Evolutionary conservation across 805 yeast genomes (phyloP), one percentile per base, ranked within the genome.

Genomic region (Komagataella pseudopastoris): DNA sequence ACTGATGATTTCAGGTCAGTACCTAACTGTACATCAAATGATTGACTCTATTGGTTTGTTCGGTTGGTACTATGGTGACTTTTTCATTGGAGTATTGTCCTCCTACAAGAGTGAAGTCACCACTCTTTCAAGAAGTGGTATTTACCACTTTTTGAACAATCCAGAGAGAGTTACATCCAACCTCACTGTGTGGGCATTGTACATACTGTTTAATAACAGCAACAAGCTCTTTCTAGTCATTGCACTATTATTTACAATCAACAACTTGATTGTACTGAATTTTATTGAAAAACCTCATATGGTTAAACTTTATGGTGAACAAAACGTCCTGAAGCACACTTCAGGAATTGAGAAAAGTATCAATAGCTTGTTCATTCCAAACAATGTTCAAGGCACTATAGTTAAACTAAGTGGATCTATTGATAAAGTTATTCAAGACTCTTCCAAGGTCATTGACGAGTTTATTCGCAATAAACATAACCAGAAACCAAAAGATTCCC

Each of bases 61-160:
- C 64, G 93, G 95, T n/a, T 86, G 93, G 93, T 86, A 85, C 59
- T 86, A 83, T 63, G 95, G 95, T 52, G 95, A 86, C 63, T 86
- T 86, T 65, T 86, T 85, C 65, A 68, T 84, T 53, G 69, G 75
- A 17, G 67, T 73, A 18, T 70, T 70, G 22, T 71, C 70, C 52
- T 66, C 76, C 6, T 71, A 71, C 56, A 22, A 50, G 2, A 52
- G 51, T 22, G 55, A 50, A 48, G 47, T 56, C 23, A 53, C 51
- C 12, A 52, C 48, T 44, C 70, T 86, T 57, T 80, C 90, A 0
- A 83, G 83, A 55, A 84, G 86, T 39, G 95, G 95, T 49, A 85
- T 86, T 45, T 86, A 86, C 62, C 77, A 91, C 56, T 86, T 85
- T 63, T 72, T 86, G 61, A 86, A 86, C 62, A 84, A 86, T 60